Percentiles rank a stretch among this genome's conserved stretches.
Conservation (phyloP, 768 basidiomycete genomes). For the Hydnum rufescens region DNA sequence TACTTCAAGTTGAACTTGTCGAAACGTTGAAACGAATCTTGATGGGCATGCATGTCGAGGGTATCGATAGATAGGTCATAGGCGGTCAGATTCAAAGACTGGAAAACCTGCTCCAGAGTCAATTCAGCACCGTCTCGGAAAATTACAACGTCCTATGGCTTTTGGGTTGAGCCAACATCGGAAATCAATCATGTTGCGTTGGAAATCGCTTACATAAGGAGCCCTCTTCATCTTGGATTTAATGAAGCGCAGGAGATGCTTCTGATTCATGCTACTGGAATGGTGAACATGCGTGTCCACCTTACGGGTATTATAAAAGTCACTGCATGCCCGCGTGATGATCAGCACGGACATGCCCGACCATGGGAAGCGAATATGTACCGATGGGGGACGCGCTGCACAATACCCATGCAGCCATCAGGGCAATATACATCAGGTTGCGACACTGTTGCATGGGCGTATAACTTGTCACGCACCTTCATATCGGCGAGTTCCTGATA, state of each 20-base stretch:
- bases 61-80: slow-evolving; percentile 98
- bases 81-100: slow-evolving; percentile 82
- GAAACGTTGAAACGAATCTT: slow-evolving; percentile 94
- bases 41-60: slow-evolving; percentile 97
- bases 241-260: slow-evolving; percentile 93
- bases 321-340: slow-evolving; percentile 29
- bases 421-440: slow-evolving; percentile 12
- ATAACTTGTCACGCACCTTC: slow-evolving; percentile 38
- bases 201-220: slow-evolving; percentile 35
- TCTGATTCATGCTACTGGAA: slow-evolving; percentile 98
- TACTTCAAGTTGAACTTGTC: slow-evolving; percentile 98
- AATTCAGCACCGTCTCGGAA: slow-evolving; percentile 81
- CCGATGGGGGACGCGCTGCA: slow-evolving; percentile 66
- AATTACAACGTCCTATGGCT: slow-evolving; percentile 71
- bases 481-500: slow-evolving; percentile 87
- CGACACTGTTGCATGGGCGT: background rate
- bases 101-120: slow-evolving; percentile 85
- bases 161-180: background rate
- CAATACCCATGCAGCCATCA: background rate
- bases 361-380: slow-evolving; percentile 16
- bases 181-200: background rate
- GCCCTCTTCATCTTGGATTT: slow-evolving; percentile 93
- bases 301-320: slow-evolving; percentile 96
- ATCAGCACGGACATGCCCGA: background rate
- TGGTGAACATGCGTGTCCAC: slow-evolving; percentile 99